Evolutionary conservation across 73 alveolate species (phyloP), one percentile per base, ranked within the genome.

Genomic region (Paramecium tetraurelia): DNA sequence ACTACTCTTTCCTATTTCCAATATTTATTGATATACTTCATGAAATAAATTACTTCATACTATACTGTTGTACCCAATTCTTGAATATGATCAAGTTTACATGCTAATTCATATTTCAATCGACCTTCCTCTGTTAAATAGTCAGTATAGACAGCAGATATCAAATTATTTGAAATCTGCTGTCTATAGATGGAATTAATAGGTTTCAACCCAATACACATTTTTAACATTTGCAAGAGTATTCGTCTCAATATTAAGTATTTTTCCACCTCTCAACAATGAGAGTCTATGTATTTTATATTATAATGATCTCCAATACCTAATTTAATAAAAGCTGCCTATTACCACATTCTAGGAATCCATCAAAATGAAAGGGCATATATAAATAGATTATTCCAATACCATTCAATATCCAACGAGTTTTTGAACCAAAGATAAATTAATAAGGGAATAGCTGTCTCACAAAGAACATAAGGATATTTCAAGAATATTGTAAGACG

Each of bases 261-360:
- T 88, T 85, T 94, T 97, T 22, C 99, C 99, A 20, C 99, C 99
- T 92, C 98, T 95, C 14, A 97, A 95, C 58, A 97, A 92, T 85
- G 29, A 95, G 27, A 97, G 53, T 88, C 95, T 97, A 63, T 95
- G 93, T 35, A 97, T 93, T 88, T 96, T 96, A 59, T 92, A 95
- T 58, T 96, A 95, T 11, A 97, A 93, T 43, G 77, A 84, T 76
- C 95, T 95, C 97, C 95, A 95, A 92, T 97, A 96, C 86, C 86
- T 71, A 50, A 12, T 50, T 16, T 10, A 70, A 71, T 71, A 71
- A 20, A 31, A 14, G 43, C 9, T 33, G 7, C 16, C 36, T 71
- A 33, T 33, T 71, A 71, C 93, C 95, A 92, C 77, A 88, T 95
- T 50, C 96, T 96, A 12, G 98, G 98, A 58, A 94, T 41, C 97